Evolutionary conservation across 2,329 filamentous ascomycete species (phyloP), one percentile per base, ranked within the genome.

Genomic region (Microsporum ferrugineum): DNA sequence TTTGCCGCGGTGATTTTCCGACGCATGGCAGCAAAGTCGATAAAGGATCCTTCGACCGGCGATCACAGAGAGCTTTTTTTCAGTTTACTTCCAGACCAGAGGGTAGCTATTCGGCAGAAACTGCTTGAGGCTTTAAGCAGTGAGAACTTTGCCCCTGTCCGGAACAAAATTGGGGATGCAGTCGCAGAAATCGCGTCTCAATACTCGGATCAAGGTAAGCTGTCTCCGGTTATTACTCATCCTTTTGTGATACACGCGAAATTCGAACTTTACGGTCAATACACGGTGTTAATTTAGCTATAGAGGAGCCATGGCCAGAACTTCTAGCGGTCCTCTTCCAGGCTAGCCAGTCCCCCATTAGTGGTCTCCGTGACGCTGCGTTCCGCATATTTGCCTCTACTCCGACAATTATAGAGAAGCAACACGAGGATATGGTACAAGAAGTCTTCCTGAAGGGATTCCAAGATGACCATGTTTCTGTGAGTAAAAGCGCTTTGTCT

Each of bases 101-200:
- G 88, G 65, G 79, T 84, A 57, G 86, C 84, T 56, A 95, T 97
- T 69, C 85, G 91, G 67, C 82, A 88, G 69, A 96, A 92, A 74
- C 79, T 97, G 62, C 82, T 97, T 47, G 83, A 91, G 70, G 85
- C 84, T 59, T 80, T 96, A 59, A 84, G 84, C 62, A 80, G 79
- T 64, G 94, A 97, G 77, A 78, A 83, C 27, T 83, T 88, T 64
- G 82, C 85, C 64, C 79, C 83, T 43, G 88, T 96, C 55, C 83
- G 94, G 69, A 94, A 96, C 78, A 99, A 99, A 76, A 88, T 97
- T 71, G 94, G 91, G 68, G 94, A 99, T 76, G 91, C 92, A n/a
- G 88, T 97, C 64, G 94, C 94, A 29, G 94, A 99, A 76, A 82
- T 99, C 63, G 94, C 92, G 51, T 85, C 94, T 70, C 91, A 99